These are phyloP conservation scores for Barbatosphaeria neglecta DNA, from an alignment of 495 filamentous ascomycete genomes.

Conservation along the genomic window DNA sequence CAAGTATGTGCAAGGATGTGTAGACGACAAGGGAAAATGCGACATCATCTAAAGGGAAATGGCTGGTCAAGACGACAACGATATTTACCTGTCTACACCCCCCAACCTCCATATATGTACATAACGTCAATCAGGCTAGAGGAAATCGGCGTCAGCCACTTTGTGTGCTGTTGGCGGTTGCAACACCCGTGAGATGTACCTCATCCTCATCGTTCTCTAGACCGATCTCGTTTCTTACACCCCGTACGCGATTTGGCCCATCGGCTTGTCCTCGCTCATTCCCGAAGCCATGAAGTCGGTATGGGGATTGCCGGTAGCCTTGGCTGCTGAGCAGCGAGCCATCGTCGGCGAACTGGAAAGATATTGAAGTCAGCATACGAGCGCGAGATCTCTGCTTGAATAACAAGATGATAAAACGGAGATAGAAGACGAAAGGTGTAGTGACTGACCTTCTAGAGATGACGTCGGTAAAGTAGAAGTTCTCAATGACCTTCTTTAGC, in stretches of 20 bases:
- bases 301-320: slow-evolving; percentile 54
- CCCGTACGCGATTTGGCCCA: slow-evolving; percentile 40
- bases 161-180: no score
- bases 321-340: slow-evolving; percentile 86
- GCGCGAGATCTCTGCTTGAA: no score
- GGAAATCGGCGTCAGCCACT: slow-evolving; percentile 1
- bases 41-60: no score
- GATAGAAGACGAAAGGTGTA: not conserved
- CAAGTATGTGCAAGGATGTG: no score
- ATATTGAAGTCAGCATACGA: not conserved
- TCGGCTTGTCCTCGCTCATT: slow-evolving; percentile 39
- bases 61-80: not conserved
- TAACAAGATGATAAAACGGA: slow-evolving; percentile 1
- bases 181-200: not conserved
- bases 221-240: slow-evolving; percentile 12
- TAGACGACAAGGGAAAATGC: not conserved
- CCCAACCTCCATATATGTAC: not conserved
- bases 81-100: not conserved
- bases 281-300: slow-evolving; percentile 84
- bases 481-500: slow-evolving; percentile 73
- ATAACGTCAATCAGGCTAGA: not conserved
- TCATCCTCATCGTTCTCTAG: slow-evolving; percentile 5
- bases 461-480: slow-evolving; percentile 95
- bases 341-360: slow-evolving; percentile 86
- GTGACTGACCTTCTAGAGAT: slow-evolving; percentile 77